Percentiles rank a stretch among this genome's conserved stretches.
These are phyloP conservation scores for Letharia columbiana DNA, from an alignment of 495 filamentous ascomycete genomes.

Conservation along the genomic window DNA sequence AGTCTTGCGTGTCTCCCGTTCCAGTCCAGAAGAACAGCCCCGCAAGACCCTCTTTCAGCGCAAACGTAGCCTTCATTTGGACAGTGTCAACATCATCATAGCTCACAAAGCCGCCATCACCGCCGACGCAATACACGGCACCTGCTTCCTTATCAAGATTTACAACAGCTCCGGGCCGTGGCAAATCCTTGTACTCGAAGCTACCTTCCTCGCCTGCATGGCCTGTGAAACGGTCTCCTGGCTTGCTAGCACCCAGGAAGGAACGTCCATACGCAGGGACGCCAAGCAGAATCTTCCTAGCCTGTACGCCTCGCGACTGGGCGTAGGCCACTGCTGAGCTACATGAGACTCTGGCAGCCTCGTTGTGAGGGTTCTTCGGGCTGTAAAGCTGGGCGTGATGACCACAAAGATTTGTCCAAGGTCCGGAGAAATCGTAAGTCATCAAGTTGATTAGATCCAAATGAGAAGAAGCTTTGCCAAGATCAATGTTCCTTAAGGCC, in stretches of 20 bases:
- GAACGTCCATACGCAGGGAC: constrained; percentile 76
- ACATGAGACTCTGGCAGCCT: constrained; percentile 50
- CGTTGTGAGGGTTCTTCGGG: constrained; percentile 38
- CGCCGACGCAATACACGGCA: constrained; percentile 70
- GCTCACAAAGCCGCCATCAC: constrained; percentile 79
- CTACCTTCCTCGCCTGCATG: constrained; percentile 67
- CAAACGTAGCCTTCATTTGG: constrained; percentile 75
- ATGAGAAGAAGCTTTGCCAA: constrained; percentile 52
- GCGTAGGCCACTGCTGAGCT: constrained; percentile 60
- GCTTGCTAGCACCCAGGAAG: constrained; percentile 57
- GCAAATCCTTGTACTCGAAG: constrained; percentile 75
- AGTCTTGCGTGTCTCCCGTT: constrained; percentile 61
- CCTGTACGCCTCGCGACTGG: constrained; percentile 55
- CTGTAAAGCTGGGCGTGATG: constrained; percentile 77
- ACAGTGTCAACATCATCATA: constrained; percentile 83
- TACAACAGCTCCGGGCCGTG: constrained; percentile 61
- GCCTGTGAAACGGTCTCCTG: constrained; percentile 56
- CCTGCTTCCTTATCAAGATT: constrained; percentile 56
- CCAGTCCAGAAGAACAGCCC: constrained; percentile 91
- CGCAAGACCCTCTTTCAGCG: constrained; percentile 64
- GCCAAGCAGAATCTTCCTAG: constrained; percentile 68
- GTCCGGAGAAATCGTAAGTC: constrained; percentile 81
- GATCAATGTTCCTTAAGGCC: constrained; percentile 68
- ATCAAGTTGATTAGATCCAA: constrained; percentile 78
- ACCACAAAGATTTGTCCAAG: constrained; percentile 60